These are phyloP conservation scores for Amanita jacksonii DNA, from an alignment of 768 basidiomycete genomes.

Conservation along the genomic window DNA sequence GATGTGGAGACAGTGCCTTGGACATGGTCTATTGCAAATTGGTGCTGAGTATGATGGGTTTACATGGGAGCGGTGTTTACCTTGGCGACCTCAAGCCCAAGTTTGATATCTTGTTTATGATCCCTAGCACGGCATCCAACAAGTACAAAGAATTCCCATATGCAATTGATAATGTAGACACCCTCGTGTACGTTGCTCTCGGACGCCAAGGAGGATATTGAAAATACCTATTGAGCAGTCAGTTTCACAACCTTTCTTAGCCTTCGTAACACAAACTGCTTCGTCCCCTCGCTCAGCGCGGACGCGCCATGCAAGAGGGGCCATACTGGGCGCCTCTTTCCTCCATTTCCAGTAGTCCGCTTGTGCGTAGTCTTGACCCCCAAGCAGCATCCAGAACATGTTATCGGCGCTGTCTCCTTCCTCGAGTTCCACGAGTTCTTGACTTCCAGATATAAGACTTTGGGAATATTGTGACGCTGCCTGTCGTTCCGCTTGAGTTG, in stretches of 20 bases:
- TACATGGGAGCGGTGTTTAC: constrained; percentile 25
- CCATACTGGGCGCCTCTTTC: constrained; percentile 23
- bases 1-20: constrained; percentile 32
- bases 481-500: constrained; percentile 43
- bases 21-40: constrained; percentile 40
- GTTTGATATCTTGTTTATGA: constrained; percentile 45
- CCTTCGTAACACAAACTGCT: constrained; percentile 31
- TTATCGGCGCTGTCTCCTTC: constrained; percentile 60
- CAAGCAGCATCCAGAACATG: constrained; percentile 82
- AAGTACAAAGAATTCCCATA: constrained; percentile 73
- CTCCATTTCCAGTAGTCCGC: constrained; percentile 84
- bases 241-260: background rate
- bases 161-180: constrained; percentile 63
- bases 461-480: constrained; percentile 57
- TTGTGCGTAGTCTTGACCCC: constrained; percentile 64
- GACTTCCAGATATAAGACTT: constrained; percentile 28
- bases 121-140: constrained; percentile 61
- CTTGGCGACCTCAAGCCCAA: constrained; percentile 49
- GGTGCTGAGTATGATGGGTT: background rate
- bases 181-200: constrained; percentile 29
- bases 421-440: constrained; percentile 50
- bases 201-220: constrained; percentile 33
- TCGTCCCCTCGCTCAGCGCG: constrained; percentile 25
- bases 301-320: constrained; percentile 56
- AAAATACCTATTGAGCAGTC: constrained; percentile 32